A percentile compares a stretch with the other conserved stretches of the same genome.
phyloP scores from a whole-genome alignment of 805 yeast species.

The Candida maesae region DNA sequence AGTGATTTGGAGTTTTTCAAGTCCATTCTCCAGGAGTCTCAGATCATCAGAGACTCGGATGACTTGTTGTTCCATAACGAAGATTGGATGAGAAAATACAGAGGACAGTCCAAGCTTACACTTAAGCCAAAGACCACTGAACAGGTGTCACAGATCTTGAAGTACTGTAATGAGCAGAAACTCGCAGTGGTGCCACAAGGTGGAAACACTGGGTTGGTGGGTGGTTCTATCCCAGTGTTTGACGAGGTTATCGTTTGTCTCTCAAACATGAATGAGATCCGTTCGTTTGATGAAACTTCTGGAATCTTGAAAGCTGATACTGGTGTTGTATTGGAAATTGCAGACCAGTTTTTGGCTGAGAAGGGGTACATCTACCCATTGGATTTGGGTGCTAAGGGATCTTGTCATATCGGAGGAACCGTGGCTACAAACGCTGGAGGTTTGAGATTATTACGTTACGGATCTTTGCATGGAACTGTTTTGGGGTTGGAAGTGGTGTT shows the following conservation, averaged over 20 bases:
- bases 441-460: conserved; percentile 78
- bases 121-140: conserved; percentile 78
- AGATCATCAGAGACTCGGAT: conserved; percentile 49
- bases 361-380: conserved; percentile 89
- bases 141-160: conserved; percentile 71
- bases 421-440: conserved; percentile 98
- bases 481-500: conserved; percentile 91
- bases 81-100: conserved; percentile 93
- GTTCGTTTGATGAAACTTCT: conserved; percentile 75
- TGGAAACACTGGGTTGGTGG: conserved; percentile 95
- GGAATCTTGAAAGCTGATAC: conserved; percentile 90
- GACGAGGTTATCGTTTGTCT: conserved; percentile 82
- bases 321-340: conserved; percentile 83
- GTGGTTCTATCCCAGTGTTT: conserved; percentile 89
- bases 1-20: conserved; percentile 61
- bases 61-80: conserved; percentile 74
- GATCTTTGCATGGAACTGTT: conserved; percentile 89
- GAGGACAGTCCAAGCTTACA: conserved; percentile 80
- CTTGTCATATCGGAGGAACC: conserved; percentile 93
- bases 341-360: conserved; percentile 74
- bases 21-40: conserved; percentile 48
- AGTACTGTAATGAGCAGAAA: conserved; percentile 71
- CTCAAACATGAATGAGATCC: conserved; percentile 66
- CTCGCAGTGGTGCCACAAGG: conserved; percentile 95
- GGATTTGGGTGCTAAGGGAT: conserved; percentile 95